phyloP scores from a whole-genome alignment of 2,329 filamentous ascomycete species.

The Pseudogymnoascus destructans region DNA sequence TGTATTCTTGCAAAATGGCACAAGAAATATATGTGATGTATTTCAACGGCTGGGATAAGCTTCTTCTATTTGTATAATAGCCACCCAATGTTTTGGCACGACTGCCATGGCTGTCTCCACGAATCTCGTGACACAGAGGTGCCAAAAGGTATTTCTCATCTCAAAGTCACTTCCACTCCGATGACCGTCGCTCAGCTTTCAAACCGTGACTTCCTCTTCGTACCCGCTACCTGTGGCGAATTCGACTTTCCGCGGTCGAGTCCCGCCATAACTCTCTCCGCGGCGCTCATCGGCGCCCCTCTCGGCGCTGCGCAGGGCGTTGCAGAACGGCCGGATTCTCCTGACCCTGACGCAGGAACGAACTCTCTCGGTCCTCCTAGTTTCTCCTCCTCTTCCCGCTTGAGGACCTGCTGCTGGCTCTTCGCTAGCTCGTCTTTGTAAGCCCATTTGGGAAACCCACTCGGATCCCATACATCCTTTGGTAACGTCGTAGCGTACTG shows the following conservation, averaged over 20 bases:
- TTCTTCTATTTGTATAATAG: not conserved
- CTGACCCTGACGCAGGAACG: constrained; percentile 20
- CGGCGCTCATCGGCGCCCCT: constrained; percentile 21
- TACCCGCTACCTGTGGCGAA: constrained; percentile 20
- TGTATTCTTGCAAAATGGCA: not conserved
- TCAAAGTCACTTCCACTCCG: not conserved
- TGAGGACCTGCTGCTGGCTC: constrained; percentile 36
- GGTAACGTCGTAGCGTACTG: constrained; percentile 55
- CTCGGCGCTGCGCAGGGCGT: constrained; percentile 16
- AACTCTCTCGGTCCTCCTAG: constrained; percentile 24
- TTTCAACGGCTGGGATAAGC: not conserved
- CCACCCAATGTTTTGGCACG: not conserved
- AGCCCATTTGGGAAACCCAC: constrained; percentile 41
- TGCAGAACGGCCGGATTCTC: constrained; percentile 19
- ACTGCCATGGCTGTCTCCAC: not conserved
- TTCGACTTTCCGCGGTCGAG: constrained; percentile 23
- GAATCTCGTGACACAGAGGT: not conserved
- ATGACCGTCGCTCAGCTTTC: constrained; percentile 20
- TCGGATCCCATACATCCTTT: constrained; percentile 44
- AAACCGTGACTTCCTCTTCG: constrained; percentile 26
- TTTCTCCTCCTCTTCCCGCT: constrained; percentile 24
- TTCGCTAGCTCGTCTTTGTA: constrained; percentile 36
- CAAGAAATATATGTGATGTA: too few species aligned
- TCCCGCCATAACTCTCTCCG: constrained; percentile 26
- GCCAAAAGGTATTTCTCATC: not conserved